Evolutionary conservation across 169 alveolate genomes (phyloP), one percentile per base, ranked within the genome.

Genomic region (Eimeria sp.): DNA sequence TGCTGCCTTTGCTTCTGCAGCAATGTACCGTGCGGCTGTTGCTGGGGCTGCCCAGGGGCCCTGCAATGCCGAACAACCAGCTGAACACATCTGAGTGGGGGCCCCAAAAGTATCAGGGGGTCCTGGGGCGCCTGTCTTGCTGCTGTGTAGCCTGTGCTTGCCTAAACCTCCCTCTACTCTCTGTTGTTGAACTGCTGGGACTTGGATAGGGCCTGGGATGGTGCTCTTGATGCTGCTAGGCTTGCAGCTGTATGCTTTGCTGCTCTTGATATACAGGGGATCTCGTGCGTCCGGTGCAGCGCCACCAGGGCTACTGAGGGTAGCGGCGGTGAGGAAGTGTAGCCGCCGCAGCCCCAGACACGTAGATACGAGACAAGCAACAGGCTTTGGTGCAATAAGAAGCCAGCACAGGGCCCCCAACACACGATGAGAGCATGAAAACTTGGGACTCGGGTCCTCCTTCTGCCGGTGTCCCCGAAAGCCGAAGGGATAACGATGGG

Each of bases 31-130:
- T 10, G 72, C n/a, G 72, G 73, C 65, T 34, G 90, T 54, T 82
- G 30, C 73, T 45, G 90, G 43, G 67, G 90, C 67, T 82, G 73
- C 73, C 90, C 49, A 18, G 90, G 61, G 73, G 72, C 65, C 90
- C 45, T 54, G 90, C 67, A 51, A 27, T 25, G 72, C 51, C 45
- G 7, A 18, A 9, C 54, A 34, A 27, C 73, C 90, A n/a, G 51
- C 90, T 82, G 51, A 30, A 11, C 90, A 82, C 57, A 54, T 54
- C 90, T 82, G 90, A 47, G 72, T 51, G 73, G 90, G 67, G 54
- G 47, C 90, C 90, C 90, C 30, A 73, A 25, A 49, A 65, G 47
- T 82, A 11, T 27, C 27, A 54, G 67, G 90, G 72, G 88, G 88
- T 63, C 88, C 88, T 49, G n/a, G 7, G 73, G 73, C 51, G 18